These are phyloP conservation scores for Blastomyces emzantsi DNA, from an alignment of 2,329 filamentous ascomycete species.

Conservation along the genomic window DNA sequence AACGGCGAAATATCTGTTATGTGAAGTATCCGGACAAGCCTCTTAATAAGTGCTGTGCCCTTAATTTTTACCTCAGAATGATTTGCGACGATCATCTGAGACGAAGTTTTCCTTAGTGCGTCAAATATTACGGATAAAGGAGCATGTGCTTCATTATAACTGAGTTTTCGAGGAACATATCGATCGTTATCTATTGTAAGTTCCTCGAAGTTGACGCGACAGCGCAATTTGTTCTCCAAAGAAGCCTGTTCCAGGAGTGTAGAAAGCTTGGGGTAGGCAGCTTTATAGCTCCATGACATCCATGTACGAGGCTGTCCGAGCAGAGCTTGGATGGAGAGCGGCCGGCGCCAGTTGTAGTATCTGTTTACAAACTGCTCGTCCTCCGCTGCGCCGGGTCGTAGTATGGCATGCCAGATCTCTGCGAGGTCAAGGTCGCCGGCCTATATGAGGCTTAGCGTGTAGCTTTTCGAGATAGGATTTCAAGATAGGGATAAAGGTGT, in stretches of 20 bases:
- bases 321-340: slow-evolving; percentile 6
- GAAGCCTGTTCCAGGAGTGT: slow-evolving; percentile 9
- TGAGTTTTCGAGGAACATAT: slow-evolving; percentile 5
- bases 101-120: not conserved
- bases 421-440: not conserved
- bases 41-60: slow-evolving; percentile 4
- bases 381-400: slow-evolving; percentile 4
- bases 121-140: slow-evolving; percentile 8
- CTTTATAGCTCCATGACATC: slow-evolving; percentile 11
- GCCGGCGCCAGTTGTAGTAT: slow-evolving; percentile 7
- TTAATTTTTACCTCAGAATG: not conserved
- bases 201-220: slow-evolving; percentile 10
- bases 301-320: slow-evolving; percentile 7
- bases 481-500: not conserved
- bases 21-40: slow-evolving; percentile 4
- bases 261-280: slow-evolving; percentile 11
- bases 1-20: slow-evolving; percentile 9
- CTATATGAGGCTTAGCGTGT: not conserved
- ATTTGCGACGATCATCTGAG: not conserved
- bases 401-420: slow-evolving; percentile 6
- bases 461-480: not conserved
- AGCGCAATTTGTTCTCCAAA: slow-evolving; percentile 9
- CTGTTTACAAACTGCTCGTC: slow-evolving; percentile 8
- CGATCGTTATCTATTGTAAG: slow-evolving; percentile 1
- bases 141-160: slow-evolving; percentile 10